These are phyloP conservation scores for Dactylonectria macrodidyma DNA, from an alignment of 2,329 filamentous ascomycete genomes.

Conservation along the genomic window DNA sequence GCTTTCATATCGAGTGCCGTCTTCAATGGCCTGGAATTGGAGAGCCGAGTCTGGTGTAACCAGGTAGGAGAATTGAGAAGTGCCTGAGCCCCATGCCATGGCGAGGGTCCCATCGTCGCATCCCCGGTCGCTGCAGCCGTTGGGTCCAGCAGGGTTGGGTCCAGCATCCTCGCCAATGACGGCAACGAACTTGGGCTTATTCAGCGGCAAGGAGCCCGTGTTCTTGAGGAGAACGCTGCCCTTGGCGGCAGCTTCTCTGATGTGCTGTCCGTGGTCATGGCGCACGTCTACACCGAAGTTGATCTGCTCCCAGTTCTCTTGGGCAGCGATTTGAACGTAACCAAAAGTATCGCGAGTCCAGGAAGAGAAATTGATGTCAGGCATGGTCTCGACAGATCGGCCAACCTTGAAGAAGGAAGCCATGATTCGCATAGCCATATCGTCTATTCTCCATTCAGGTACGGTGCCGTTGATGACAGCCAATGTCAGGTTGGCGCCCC, in stretches of 20 bases:
- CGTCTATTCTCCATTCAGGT: conserved; percentile 88
- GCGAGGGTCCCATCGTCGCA: conserved; percentile 75
- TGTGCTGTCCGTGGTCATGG: conserved; percentile 78
- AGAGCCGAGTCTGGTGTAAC: conserved; percentile 81
- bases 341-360: conserved; percentile 87
- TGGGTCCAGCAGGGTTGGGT: conserved; percentile 80
- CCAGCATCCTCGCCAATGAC: conserved; percentile 90
- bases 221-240: conserved; percentile 95
- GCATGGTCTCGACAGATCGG: conserved; percentile 62
- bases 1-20: conserved; percentile 74
- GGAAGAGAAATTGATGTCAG: conserved; percentile 85
- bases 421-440: conserved; percentile 91
- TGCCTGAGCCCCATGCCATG: conserved; percentile 86
- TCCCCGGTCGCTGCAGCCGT: conserved; percentile 80
- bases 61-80: conserved; percentile 81
- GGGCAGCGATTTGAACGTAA: conserved; percentile 74
- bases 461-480: conserved; percentile 92
- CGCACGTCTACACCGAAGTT: conserved; percentile 91
- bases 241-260: conserved; percentile 83
- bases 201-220: conserved; percentile 80
- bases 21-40: conserved; percentile 72
- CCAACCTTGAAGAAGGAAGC: conserved; percentile 78
- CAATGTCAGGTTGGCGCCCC: conserved; percentile 90
- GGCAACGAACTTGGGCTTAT: conserved; percentile 80
- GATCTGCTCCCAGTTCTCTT: conserved; percentile 76